Base-by-base conservation (phyloP, 2,329 filamentous ascomycete genomes). In the Lithohypha guttulata region DNA sequence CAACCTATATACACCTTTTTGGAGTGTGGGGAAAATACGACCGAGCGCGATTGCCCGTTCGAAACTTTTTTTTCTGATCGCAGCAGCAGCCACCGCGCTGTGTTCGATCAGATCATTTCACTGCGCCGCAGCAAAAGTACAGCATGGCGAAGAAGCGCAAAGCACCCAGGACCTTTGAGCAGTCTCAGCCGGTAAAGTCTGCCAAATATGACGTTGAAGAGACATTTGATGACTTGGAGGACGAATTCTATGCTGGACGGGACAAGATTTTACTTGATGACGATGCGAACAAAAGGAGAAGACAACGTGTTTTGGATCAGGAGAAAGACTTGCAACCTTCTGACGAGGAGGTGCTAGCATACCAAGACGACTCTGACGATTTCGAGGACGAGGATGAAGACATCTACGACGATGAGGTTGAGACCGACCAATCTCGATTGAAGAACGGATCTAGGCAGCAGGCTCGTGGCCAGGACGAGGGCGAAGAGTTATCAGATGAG, bases 161-260 rank as follows among this genome's bases (percentile, higher is more conserved):
- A 67, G 79, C 75, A 1, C 67, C 72, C 15, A 67, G 70, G n/a
- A 25, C 17, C 2, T 33, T 25, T 11, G 28, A 33, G 8, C 27
- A 32, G 34, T 43, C 53, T 43, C 48, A 14, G 14, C 10, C 17
- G 13, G 25, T 20, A 20, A 28, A 33, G 18, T 18, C 31, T 19
- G 33, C 29, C 8, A 38, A 57, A 41, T 65, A 59, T 35, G 54
- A 56, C 37, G 44, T 59, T 14, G 57, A 65, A 45, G 79, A 89
- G 60, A 85, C 93, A 61, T 80, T 98, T 51, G 84, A 87, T 49
- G 81, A 95, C 58, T 93, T 86, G 1, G 85, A 94, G 59, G 91
- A 98, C 59, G 85, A 94, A 57, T 93, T 94, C 59, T 84, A 89
- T 54, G 69, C 87, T 43, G 81, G 87, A 48, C 76, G 82, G 48